Evolutionary conservation across 148 eudicot genomes (phyloP), one percentile per base, ranked within the genome.

Genomic region (Rhododendron mucronatum): DNA sequence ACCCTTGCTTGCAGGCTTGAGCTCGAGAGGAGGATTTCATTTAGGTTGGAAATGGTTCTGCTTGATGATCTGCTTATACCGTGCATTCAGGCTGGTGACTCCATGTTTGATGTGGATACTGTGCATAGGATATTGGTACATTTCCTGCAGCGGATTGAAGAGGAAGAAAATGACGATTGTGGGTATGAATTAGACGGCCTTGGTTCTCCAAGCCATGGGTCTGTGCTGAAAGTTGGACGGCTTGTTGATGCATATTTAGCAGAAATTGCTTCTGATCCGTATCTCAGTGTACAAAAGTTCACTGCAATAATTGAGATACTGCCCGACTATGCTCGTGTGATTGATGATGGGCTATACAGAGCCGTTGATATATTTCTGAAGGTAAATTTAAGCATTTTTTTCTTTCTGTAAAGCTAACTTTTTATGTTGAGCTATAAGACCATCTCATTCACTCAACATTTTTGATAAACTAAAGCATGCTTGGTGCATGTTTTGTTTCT

Each of bases 271-370:
- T 91, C 93, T 83, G 95, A 94, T 89, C 93, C 95, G 7, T 91
- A 90, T 85, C 81, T 94, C 39, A 90, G 92, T 83, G 81, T 93
- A 23, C 85, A 85, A 33, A 93, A 93, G 86, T 93, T 94, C 74
- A 82, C 88, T 82, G 89, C 91, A 85, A 73, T 94, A 48, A 77
- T 93, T 13, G 97, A 94, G 84, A 84, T 89, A 14, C 84, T 94
- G 81, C 97, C 94, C 0, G 93, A 93, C 89, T 93, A 94, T 89
- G 94, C 96, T 53, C 96, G 96, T 67, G 94, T 94, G 4, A 92
- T 95, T 28, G 95, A 92, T 83, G 98, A 94, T 87, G 98, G 95
- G 69, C 93, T 94, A 76, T 94, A 94, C 79, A 89, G 95, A 88
- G 95, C 95, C 4, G 84, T 91, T 35, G 98, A 94, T 84, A 91